Evolutionary conservation across 192 early-diverging fungal species (phyloP).

Genomic region (Thamnidium elegans): DNA sequence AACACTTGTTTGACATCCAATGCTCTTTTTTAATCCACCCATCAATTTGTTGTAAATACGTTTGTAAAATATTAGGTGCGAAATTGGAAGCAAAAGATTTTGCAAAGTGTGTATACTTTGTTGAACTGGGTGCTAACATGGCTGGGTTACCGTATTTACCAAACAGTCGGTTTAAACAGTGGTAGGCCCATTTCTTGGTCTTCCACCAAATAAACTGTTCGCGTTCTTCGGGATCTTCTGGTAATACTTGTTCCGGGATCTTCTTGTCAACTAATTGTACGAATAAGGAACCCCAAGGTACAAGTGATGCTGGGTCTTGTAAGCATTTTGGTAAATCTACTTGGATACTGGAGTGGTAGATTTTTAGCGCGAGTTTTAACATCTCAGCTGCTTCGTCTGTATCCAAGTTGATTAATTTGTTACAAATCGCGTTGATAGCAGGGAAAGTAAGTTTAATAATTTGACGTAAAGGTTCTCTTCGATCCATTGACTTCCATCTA

Average conservation of each 20-base stretch:
- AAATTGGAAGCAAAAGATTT: conserved; percentile 81
- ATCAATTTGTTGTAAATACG: conserved; percentile 84
- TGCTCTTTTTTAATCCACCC: conserved; percentile 63
- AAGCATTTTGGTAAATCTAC: conserved; percentile 55
- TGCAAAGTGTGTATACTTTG: conserved; percentile 64
- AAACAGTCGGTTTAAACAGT: conserved; percentile 84
- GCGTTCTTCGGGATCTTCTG: conserved; percentile 58
- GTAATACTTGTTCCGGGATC: conserved; percentile 45
- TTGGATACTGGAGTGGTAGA: conserved; percentile 71
- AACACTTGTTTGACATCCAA: conserved; percentile 71
- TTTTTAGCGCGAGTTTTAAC: conserved; percentile 81
- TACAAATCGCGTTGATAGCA: conserved; percentile 69
- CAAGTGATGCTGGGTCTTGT: conserved; percentile 66
- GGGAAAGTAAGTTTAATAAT: conserved; percentile 76
- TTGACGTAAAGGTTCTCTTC: conserved; percentile 64
- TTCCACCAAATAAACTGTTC: conserved; percentile 86
- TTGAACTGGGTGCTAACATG: conserved; percentile 47
- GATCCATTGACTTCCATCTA: conserved; percentile 61
- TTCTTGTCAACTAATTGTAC: conserved; percentile 72
- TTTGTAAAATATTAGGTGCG: conserved; percentile 82
- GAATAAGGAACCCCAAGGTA: conserved; percentile 90
- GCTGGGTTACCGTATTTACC: conserved; percentile 69
- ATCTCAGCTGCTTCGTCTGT: conserved; percentile 77
- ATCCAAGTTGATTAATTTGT: conserved; percentile 54
- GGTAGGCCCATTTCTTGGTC: conserved; percentile 93